A percentile compares a stretch with the other conserved stretches of the same genome.
Evolutionary conservation across 228 moss, liverwort and hornwort genomes (phyloP).

Genomic region (Sphagnum magellanicum): DNA sequence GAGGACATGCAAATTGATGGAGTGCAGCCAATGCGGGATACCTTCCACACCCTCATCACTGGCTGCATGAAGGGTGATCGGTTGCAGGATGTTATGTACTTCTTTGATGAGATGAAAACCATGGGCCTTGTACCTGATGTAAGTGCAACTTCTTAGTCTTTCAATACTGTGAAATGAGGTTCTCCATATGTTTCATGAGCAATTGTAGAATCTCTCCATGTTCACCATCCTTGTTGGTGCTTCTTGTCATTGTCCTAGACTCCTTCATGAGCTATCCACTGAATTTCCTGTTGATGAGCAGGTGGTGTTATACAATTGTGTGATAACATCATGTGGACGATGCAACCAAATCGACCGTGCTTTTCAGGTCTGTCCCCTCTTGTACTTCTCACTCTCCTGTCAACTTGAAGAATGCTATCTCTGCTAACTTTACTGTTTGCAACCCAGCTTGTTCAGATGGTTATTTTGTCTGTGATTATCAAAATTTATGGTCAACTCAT

Average conservation of each 20-base stretch:
- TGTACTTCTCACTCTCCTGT: background rate
- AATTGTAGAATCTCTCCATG: background rate
- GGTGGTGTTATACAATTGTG: conserved; percentile 50
- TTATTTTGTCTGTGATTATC: background rate
- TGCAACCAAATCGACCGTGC: conserved; percentile 58
- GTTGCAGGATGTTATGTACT: conserved; percentile 74
- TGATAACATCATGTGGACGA: conserved; percentile 67
- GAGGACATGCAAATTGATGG: conserved; percentile 87
- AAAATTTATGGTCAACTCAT: too few relatives aligned
- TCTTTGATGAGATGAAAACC: conserved; percentile 86
- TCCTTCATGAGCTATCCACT: background rate
- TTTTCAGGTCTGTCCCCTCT: conserved; percentile 40
- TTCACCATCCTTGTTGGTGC: background rate
- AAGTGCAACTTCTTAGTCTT: conserved; percentile 8
- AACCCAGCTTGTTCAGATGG: background rate
- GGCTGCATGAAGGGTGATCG: conserved; percentile 41
- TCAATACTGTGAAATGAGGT: background rate
- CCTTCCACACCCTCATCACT: conserved; percentile 39
- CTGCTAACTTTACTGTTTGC: background rate
- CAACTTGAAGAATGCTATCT: background rate
- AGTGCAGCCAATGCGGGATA: conserved; percentile 52
- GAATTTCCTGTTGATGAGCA: conserved; percentile 6
- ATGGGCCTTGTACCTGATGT: conserved; percentile 85
- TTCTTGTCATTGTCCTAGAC: background rate
- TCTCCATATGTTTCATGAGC: background rate